Evolutionary conservation across 306 rosid genomes (phyloP).

Genomic region (Cicer chorassanicum): DNA sequence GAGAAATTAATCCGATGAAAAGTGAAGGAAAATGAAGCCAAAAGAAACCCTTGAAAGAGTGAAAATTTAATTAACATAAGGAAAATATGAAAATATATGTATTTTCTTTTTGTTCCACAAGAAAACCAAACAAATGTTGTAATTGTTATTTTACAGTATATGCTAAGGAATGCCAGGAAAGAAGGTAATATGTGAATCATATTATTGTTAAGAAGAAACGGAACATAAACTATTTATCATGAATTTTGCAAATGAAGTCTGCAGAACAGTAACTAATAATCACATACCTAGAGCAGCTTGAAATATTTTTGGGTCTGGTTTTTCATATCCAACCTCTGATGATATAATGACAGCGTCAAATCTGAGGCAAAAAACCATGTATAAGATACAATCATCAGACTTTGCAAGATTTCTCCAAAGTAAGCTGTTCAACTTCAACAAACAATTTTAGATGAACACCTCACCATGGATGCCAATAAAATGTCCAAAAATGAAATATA

Average conservation of each 20-base stretch:
- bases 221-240: slow-evolving; percentile 5
- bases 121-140: slow-evolving; percentile 7
- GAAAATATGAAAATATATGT: slow-evolving; percentile 4
- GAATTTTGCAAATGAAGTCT: slow-evolving; percentile 12
- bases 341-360: slow-evolving; percentile 88
- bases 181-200: slow-evolving; percentile 9
- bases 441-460: slow-evolving; percentile 8
- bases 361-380: slow-evolving; percentile 49
- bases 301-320: slow-evolving; percentile 87
- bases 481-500: background rate
- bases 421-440: background rate
- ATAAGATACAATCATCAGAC: slow-evolving; percentile 8
- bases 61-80: background rate
- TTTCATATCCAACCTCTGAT: slow-evolving; percentile 91
- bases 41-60: background rate
- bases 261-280: background rate
- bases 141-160: background rate
- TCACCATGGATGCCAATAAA: slow-evolving; percentile 8
- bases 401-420: slow-evolving; percentile 24
- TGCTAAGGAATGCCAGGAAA: background rate
- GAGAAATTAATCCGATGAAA: slow-evolving; percentile 3
- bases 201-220: background rate
- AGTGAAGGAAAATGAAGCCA: background rate
- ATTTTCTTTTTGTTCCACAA: slow-evolving; percentile 9
- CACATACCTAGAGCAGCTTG: slow-evolving; percentile 82